Conservation (phyloP, 768 basidiomycete species). For the Stropharia rugosoannulata region DNA sequence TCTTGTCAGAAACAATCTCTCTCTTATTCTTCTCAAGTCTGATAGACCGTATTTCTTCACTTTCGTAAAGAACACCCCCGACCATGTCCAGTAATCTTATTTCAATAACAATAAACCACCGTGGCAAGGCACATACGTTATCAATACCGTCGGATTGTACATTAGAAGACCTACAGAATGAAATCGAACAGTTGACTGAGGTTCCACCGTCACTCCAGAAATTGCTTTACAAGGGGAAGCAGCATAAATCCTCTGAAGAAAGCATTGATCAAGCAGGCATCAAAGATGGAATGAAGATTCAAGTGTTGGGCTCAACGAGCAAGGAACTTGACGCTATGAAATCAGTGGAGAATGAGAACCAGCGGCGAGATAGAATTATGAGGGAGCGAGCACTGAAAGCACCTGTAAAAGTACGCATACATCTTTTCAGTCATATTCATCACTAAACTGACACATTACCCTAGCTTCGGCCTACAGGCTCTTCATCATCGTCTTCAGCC, state of each 20-base stretch:
- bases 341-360: slow-evolving; percentile 55
- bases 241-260: slow-evolving; percentile 24
- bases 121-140: slow-evolving; percentile 48
- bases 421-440: neutral
- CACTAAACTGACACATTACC: neutral
- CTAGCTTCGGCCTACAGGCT: slow-evolving; percentile 58
- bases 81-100: slow-evolving; percentile 11
- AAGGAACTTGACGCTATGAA: slow-evolving; percentile 56
- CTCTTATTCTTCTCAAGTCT: too few relatives aligned
- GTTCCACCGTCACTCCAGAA: slow-evolving; percentile 71
- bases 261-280: slow-evolving; percentile 48
- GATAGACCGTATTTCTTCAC: neutral
- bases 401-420: slow-evolving; percentile 49
- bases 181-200: slow-evolving; percentile 60
- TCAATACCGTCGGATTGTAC: slow-evolving; percentile 49
- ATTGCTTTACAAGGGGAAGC: slow-evolving; percentile 71
- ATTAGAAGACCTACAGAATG: slow-evolving; percentile 47
- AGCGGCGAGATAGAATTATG: slow-evolving; percentile 56
- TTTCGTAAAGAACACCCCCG: neutral
- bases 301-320: slow-evolving; percentile 66
- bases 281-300: slow-evolving; percentile 63
- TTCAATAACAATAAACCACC: slow-evolving; percentile 39
- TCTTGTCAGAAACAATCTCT: too few relatives aligned
- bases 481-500: slow-evolving; percentile 27
- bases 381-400: slow-evolving; percentile 56